A percentile compares a stretch with the other conserved stretches of the same genome.
phyloP scores from a whole-genome alignment of 1,139 yeast genomes.

The Candida sp. region DNA sequence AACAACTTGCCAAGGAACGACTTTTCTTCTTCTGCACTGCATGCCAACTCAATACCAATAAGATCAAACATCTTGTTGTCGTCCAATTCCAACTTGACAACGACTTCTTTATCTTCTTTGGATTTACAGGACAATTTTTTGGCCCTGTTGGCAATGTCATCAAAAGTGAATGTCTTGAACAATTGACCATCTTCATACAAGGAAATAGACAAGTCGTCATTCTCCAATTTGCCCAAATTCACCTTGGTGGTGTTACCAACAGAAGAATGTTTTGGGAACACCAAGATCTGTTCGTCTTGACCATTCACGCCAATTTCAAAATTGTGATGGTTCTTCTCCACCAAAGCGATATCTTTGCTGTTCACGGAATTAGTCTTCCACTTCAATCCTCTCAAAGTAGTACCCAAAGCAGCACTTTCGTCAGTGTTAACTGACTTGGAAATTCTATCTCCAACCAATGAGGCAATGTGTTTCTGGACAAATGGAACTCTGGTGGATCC shows the following conservation, averaged over 20 bases:
- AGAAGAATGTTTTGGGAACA: conserved; percentile 48
- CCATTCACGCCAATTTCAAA: conserved; percentile 43
- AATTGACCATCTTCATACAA: conserved; percentile 59
- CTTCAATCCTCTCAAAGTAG: conserved; percentile 78
- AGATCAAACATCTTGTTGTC: conserved; percentile 55
- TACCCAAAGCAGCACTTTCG: conserved; percentile 92
- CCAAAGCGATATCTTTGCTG: conserved; percentile 61
- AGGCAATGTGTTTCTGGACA: conserved; percentile 63
- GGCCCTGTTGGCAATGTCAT: conserved; percentile 36
- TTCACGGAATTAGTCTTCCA: conserved; percentile 54
- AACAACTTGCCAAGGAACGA: conserved; percentile 11
- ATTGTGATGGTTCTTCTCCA: conserved; percentile 53
- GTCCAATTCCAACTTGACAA: conserved; percentile 51
- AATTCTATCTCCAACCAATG: conserved; percentile 56
- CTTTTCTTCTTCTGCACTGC: conserved; percentile 25
- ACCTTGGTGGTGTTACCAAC: conserved; percentile 32
- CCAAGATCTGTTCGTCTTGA: conserved; percentile 25
- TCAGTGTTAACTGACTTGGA: conserved; percentile 96
- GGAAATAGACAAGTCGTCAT: conserved; percentile 40
- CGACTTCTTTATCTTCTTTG: conserved; percentile 31
- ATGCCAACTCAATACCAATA: conserved; percentile 43
- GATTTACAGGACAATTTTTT: conserved; percentile 50
- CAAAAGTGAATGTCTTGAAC: conserved; percentile 40
- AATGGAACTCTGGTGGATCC: conserved; percentile 94
- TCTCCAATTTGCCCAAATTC: conserved; percentile 28